Evolutionary conservation across 805 yeast genomes (phyloP).

Genomic region (Teunomyces tritomae): DNA sequence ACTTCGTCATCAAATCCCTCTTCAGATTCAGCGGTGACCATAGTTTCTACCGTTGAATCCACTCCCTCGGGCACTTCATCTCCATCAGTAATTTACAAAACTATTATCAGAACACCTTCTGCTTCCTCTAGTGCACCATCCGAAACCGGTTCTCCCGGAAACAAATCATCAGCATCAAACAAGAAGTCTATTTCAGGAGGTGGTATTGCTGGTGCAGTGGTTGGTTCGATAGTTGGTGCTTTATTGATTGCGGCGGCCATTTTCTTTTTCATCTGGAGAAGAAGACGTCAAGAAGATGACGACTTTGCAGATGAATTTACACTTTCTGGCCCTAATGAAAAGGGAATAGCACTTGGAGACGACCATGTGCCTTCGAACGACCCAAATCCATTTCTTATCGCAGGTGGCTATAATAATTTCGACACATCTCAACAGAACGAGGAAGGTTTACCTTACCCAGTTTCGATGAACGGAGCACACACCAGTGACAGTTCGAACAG

Average conservation of each 20-base stretch:
- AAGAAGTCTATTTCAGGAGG: conserved; percentile 32
- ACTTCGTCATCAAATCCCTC: conserved; percentile 10
- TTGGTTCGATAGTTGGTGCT: conserved; percentile 41
- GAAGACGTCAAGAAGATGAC: conserved; percentile 12
- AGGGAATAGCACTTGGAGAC: conserved; percentile 9
- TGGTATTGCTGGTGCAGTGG: conserved; percentile 41
- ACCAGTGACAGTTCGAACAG: background rate
- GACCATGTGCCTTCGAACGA: conserved; percentile 8
- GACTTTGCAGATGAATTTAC: conserved; percentile 35
- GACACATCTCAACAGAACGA: conserved; percentile 10
- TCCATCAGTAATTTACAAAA: conserved; percentile 18
- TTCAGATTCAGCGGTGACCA: conserved; percentile 10
- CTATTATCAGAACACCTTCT: conserved; percentile 17
- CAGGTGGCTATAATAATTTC: conserved; percentile 17
- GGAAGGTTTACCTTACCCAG: background rate
- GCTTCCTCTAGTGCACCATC: conserved; percentile 7
- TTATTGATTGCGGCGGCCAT: conserved; percentile 23
- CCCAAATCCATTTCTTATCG: conserved; percentile 23
- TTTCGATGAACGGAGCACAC: background rate
- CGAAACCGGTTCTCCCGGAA: conserved; percentile 6
- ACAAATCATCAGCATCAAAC: conserved; percentile 6
- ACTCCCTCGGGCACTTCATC: conserved; percentile 8
- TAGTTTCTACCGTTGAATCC: conserved; percentile 7
- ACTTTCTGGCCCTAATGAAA: conserved; percentile 26
- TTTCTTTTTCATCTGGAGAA: conserved; percentile 15